Percentiles rank a stretch among this genome's conserved stretches.
These are phyloP conservation scores for Phytophthora palmivora DNA, from an alignment of 352 stramenopile genomes.

Conservation along the genomic window DNA sequence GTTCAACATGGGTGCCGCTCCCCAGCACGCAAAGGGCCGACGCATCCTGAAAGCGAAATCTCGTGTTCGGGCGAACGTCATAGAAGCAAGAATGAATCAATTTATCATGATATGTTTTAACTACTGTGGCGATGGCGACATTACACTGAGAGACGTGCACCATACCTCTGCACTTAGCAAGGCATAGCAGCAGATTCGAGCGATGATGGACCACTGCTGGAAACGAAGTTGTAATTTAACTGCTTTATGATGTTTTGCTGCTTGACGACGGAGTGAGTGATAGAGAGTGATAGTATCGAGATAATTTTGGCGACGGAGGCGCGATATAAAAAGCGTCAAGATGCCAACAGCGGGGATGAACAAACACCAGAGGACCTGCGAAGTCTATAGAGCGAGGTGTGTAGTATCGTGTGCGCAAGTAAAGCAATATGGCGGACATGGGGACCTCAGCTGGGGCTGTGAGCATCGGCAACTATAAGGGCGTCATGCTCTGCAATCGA, in stretches of 20 bases:
- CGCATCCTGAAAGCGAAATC: constrained; percentile 69
- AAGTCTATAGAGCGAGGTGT: constrained; percentile 3
- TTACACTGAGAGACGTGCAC: constrained; percentile 5
- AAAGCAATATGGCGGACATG: constrained; percentile 35
- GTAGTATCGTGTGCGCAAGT: background rate
- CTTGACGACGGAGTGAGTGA: no score
- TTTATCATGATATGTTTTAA: constrained; percentile 36
- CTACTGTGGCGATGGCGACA: constrained; percentile 26
- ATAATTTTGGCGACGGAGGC: constrained; percentile 11
- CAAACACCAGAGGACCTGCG: background rate
- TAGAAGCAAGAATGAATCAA: constrained; percentile 49
- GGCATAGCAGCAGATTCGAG: no score
- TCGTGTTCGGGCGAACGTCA: constrained; percentile 40
- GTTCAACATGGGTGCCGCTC: constrained; percentile 76
- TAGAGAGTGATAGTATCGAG: no score
- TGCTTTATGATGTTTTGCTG: background rate
- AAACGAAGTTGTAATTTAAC: constrained; percentile 9
- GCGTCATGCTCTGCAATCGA: constrained; percentile 95
- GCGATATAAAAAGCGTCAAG: constrained; percentile 33
- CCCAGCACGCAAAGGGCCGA: constrained; percentile 52
- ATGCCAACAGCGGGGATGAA: background rate
- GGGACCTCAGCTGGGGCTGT: constrained; percentile 53
- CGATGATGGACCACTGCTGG: no score
- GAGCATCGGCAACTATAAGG: constrained; percentile 95
- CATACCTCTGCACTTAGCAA: background rate